These are phyloP conservation scores for Tripterygium wilfordii DNA, from an alignment of 177 flowering plant genomes.

Conservation along the genomic window DNA sequence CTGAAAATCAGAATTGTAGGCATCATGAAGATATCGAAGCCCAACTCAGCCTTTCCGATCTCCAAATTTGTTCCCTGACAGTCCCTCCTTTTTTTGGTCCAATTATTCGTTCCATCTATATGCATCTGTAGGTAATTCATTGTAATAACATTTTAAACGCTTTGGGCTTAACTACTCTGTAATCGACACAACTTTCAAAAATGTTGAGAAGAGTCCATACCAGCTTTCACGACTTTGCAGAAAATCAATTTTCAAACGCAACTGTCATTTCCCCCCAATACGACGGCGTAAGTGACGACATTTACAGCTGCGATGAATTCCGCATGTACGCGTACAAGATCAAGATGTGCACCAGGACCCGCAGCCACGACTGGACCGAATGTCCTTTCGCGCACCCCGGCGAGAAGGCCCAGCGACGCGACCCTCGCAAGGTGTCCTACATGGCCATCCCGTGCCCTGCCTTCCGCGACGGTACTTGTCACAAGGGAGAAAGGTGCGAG, in stretches of 20 bases:
- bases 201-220: conserved; percentile 6
- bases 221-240: conserved; percentile 5
- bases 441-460: conserved; percentile 40
- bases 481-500: conserved; percentile 38
- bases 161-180: no score
- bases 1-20: no score
- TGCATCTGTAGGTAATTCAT: no score
- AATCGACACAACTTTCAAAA: no score
- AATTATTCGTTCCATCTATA: no score
- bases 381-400: conserved; percentile 63
- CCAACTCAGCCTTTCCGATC: no score
- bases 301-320: conserved; percentile 38
- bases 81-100: no score
- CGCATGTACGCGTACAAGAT: conserved; percentile 62
- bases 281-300: conserved; percentile 3
- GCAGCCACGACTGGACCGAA: conserved; percentile 65
- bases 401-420: conserved; percentile 65
- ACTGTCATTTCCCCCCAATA: neutral
- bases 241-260: no score
- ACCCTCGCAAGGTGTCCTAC: conserved; percentile 37
- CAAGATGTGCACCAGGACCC: conserved; percentile 26
- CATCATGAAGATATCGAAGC: no score
- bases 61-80: no score
- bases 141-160: no score
- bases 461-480: conserved; percentile 34